Percentiles rank a stretch among this genome's conserved stretches.
phyloP scores from a whole-genome alignment of 164 flowering plant species.

The Magnolia changhungtana region DNA sequence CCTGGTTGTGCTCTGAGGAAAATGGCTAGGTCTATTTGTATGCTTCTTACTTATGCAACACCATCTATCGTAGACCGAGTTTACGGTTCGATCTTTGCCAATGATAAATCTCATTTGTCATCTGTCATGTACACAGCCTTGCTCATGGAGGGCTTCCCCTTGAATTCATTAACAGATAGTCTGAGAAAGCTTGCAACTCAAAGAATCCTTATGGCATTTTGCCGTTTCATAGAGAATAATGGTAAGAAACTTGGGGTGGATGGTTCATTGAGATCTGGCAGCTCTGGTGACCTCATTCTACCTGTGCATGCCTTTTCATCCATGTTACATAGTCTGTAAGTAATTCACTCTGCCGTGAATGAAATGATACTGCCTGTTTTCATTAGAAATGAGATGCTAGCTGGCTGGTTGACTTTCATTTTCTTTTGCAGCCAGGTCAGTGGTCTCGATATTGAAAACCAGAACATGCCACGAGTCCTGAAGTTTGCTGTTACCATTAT shows the following conservation, averaged over 20 bases:
- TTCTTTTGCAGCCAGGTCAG: constrained; percentile 47
- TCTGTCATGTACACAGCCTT: constrained; percentile 42
- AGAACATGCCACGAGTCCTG: constrained; percentile 33
- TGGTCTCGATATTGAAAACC: constrained; percentile 42
- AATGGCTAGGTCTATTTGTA: constrained; percentile 65
- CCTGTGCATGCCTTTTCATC: constrained; percentile 67
- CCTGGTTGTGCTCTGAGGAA: constrained; percentile 53
- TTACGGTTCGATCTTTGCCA: constrained; percentile 34
- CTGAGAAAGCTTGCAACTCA: constrained; percentile 41
- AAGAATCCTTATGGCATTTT: constrained; percentile 43
- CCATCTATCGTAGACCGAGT: constrained; percentile 40
- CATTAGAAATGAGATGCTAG: not conserved
- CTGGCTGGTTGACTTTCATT: not conserved
- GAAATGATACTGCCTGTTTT: not conserved
- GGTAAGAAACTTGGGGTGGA: constrained; percentile 22
- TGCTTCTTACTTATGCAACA: constrained; percentile 43
- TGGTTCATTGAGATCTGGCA: constrained; percentile 17
- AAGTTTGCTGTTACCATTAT: constrained; percentile 48
- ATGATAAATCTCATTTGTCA: constrained; percentile 36
- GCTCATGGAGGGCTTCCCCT: constrained; percentile 81
- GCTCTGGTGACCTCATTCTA: constrained; percentile 31
- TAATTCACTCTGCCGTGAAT: constrained; percentile 7
- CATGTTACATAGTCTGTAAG: constrained; percentile 65
- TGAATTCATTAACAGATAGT: constrained; percentile 54
- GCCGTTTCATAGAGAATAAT: constrained; percentile 47